phyloP scores from a whole-genome alignment of 495 filamentous ascomycete species.

The Penicillium simplicissimum region DNA sequence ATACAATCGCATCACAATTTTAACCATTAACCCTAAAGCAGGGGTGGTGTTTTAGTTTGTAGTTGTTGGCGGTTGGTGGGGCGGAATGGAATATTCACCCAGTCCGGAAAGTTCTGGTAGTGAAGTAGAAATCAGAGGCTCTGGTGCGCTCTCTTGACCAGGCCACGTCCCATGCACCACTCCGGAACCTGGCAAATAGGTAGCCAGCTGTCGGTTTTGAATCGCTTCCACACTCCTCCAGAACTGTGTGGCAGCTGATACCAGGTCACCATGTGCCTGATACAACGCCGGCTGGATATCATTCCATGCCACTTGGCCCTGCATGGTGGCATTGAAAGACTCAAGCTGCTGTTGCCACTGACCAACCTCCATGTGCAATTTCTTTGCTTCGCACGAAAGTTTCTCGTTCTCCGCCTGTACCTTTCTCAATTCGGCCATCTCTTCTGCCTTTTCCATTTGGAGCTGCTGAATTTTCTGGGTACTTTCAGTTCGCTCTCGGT shows the following conservation, averaged over 20 bases:
- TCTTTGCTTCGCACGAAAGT: constrained; percentile 4
- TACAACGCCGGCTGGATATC: constrained; percentile 18
- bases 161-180: constrained; percentile 14
- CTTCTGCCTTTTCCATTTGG: not conserved
- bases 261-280: constrained; percentile 17
- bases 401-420: constrained; percentile 7
- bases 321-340: constrained; percentile 12
- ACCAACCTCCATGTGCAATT: constrained; percentile 1
- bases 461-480: not conserved
- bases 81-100: not conserved
- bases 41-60: not conserved
- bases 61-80: constrained; percentile 2
- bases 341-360: constrained; percentile 19
- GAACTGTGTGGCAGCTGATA: constrained; percentile 15
- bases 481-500: not conserved
- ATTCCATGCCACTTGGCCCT: constrained; percentile 18
- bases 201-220: constrained; percentile 17
- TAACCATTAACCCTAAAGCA: not conserved
- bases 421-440: not conserved
- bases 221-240: constrained; percentile 11
- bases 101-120: not conserved
- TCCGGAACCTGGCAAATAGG: constrained; percentile 17
- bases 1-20: constrained; percentile 1
- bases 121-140: constrained; percentile 4
- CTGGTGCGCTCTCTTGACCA: constrained; percentile 7